These are phyloP conservation scores for Pyronema domesticum DNA, from an alignment of 495 filamentous ascomycete genomes.

Conservation along the genomic window DNA sequence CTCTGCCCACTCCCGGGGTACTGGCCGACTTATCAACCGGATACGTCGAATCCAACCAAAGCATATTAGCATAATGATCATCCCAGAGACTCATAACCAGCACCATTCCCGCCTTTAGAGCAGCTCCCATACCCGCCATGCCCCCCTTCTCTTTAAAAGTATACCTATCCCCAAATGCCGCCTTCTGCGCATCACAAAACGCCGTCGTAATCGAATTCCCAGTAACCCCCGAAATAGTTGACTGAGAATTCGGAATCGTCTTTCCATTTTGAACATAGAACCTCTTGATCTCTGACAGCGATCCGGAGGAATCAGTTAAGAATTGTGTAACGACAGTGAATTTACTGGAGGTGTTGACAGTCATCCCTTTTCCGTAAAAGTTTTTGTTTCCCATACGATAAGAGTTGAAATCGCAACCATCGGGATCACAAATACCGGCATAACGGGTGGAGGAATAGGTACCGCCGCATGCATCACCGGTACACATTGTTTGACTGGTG, in stretches of 20 bases:
- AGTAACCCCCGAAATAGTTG: constrained; percentile 28
- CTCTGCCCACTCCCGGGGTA: constrained; percentile 46
- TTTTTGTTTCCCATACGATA: constrained; percentile 44
- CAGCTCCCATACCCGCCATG: constrained; percentile 37
- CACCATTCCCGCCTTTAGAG: constrained; percentile 43
- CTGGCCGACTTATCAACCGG: constrained; percentile 28
- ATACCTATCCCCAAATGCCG: constrained; percentile 41
- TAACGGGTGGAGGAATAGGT: constrained; percentile 25
- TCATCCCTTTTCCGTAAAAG: constrained; percentile 46
- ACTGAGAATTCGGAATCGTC: constrained; percentile 41
- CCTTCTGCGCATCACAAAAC: constrained; percentile 45
- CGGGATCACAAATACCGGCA: constrained; percentile 39
- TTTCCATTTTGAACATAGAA: constrained; percentile 54
- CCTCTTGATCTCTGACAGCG: constrained; percentile 45
- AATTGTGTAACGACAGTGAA: constrained; percentile 61
- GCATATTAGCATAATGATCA: constrained; percentile 47
- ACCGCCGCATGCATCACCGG: constrained; percentile 35
- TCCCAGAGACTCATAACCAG: constrained; percentile 69
- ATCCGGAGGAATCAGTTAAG: constrained; percentile 35
- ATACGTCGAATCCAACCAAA: constrained; percentile 47
- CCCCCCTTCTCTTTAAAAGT: constrained; percentile 44
- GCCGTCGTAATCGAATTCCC: constrained; percentile 40
- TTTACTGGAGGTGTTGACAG: constrained; percentile 42
- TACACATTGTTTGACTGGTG: constrained; percentile 34
- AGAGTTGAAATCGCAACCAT: constrained; percentile 60